These are phyloP conservation scores for Berkeleyomyces rouxiae DNA, from an alignment of 2,329 filamentous ascomycete genomes.

Conservation along the genomic window DNA sequence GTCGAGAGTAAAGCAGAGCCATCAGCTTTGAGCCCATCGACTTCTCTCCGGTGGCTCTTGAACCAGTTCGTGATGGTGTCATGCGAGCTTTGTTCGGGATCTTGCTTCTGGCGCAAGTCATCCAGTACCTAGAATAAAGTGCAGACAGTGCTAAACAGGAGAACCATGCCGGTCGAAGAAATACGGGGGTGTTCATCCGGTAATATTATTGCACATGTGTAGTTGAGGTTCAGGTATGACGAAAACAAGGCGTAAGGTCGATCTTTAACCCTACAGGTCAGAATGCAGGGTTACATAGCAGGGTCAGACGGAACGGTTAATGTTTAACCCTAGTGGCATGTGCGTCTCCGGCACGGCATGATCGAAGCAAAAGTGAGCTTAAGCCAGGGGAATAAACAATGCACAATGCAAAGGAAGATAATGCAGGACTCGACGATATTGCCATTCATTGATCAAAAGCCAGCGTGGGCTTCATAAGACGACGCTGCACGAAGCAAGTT, in stretches of 20 bases:
- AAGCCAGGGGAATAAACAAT: not conserved
- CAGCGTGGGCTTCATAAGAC: not conserved
- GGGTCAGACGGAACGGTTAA: too few relatives aligned
- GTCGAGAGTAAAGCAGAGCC: conserved; percentile 48
- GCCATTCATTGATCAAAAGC: not conserved
- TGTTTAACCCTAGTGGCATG: not conserved
- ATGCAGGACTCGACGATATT: not conserved
- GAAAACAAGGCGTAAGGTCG: not conserved
- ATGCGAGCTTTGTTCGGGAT: conserved; percentile 17
- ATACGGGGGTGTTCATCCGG: too few relatives aligned
- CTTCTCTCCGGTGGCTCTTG: conserved; percentile 35
- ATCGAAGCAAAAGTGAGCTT: not conserved
- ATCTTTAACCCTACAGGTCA: not conserved
- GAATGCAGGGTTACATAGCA: too few relatives aligned
- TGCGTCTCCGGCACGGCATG: not conserved
- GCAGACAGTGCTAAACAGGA: conserved; percentile 56
- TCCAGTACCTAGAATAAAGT: conserved; percentile 56
- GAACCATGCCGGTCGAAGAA: conserved; percentile 32
- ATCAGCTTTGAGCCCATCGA: conserved; percentile 41
- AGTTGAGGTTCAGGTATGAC: not conserved
- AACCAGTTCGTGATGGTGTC: conserved; percentile 51
- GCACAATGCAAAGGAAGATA: not conserved
- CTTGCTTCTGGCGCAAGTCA: conserved; percentile 21
- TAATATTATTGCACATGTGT: not conserved
- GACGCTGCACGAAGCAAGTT: not conserved